Base-by-base conservation (phyloP, 2,329 filamentous ascomycete genomes). In the Fusarium sp. region DNA sequence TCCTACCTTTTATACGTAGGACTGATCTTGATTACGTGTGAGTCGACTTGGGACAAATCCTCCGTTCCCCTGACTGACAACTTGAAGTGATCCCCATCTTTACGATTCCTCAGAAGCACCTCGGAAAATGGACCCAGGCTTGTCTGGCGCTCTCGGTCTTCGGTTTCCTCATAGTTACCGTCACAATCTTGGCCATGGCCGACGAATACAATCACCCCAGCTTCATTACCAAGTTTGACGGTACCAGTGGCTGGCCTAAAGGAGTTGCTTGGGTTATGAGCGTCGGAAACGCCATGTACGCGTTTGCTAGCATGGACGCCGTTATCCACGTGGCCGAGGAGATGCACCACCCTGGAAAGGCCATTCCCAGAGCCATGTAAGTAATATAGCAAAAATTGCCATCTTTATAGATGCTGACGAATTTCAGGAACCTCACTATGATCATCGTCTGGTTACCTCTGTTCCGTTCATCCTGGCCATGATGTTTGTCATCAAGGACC, bases 391-490 rank as follows among this genome's bases (percentile, higher is more conserved):
- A 16, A 35, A 35, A 16, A 16, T 6, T 35, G 13, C 13, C 6
- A 14, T 14, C 34, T 7, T 35, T 35, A 5, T 14, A 35, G n/a
- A 27, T 41, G 34, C 58, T 61, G 39, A 56, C n/a, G 10, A 10
- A 7, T 18, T 4, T 13, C 2, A 68, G 67, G 62, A 71, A 66
- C 27, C 16, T 72, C 43, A 72, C 66, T 25, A 63, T 71, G 63
- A 41, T 75, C 6, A 79, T 82, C 23, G 79, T 8, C 64, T 81
- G 16, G 5, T 77, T 1, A 81, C 80, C 1, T 70, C 77, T 0
- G 72, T 82, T 1, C 81, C 81, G 0, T 76, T 80, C 62, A 73
- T 73, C 10, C 57, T 82, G 6, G 77, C 72, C 6, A 68, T 80
- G 34, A 75, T 80, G 64, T 73, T 74, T 20, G 72, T 74, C 20